Evolutionary conservation across 768 basidiomycete genomes (phyloP), one percentile per base, ranked within the genome.

Genomic region (Pleurotus cornucopiae): DNA sequence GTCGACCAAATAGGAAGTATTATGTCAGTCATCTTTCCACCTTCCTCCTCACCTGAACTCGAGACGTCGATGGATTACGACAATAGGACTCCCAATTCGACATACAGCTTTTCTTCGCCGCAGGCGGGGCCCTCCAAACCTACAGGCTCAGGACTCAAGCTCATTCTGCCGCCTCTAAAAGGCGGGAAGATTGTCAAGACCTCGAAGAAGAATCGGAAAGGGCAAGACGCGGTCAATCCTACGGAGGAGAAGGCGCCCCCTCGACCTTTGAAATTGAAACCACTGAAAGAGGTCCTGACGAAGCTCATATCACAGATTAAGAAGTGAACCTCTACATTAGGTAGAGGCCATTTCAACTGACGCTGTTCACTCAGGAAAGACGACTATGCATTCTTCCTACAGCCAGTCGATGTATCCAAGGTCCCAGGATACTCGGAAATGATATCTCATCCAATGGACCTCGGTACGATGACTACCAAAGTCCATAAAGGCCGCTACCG

Each of bases 361-460:
- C 43, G 23, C 47, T 30, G 2, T 18, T 14, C 37, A 16, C 21
- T 66, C 61, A 91, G 90, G 74, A 91, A 87, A 68, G 90, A 91
- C 65, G 88, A 89, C 69, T 92, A 92, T 75, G 89, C 86, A 1
- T 91, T 91, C 69, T 92, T 92, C 67, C 68, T 91, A 55, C 64
- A 69, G 38, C 89, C 89, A 1, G 90, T 92, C 5, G 77, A 90
- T 66, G 67, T 69, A 0, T 66, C 72, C 1, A 76, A 80, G 60
- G 84, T 89, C 0, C 78, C 84, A 9, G 83, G 83, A 1, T 88
- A 88, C 60, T 56, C 73, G 11, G 83, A 88, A 74, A 72, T 85
- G 47, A 83, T 98, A 49, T 86, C 88, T 62, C 76, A 78, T 16
- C 94, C 95, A 5, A 98, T 98, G 94, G 94, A 98, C 64, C 76